Conservation (phyloP, 1,284 basidiomycete genomes). For the Moesziomyces parantarcticus region DNA sequence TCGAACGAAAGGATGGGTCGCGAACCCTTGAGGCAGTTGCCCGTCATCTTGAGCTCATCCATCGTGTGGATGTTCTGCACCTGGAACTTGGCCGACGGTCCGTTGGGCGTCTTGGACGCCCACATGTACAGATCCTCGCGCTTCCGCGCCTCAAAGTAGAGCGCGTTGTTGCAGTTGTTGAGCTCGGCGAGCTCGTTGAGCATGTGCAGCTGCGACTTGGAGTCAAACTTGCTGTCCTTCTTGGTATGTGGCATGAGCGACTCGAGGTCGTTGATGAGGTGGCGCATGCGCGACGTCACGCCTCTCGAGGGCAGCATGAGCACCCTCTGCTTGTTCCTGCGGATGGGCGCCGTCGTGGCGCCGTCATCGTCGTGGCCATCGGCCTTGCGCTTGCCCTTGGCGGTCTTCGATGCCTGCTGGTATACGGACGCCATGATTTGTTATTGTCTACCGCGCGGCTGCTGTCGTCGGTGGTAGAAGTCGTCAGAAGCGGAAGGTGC, state of each 20-base stretch:
- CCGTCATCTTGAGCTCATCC: slow-evolving; percentile 99
- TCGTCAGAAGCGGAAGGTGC: too few relatives aligned
- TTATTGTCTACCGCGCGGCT: not conserved
- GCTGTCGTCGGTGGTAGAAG: not conserved
- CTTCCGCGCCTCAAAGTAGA: slow-evolving; percentile 96
- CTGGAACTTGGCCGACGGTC: slow-evolving; percentile 95
- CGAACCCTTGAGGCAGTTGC: slow-evolving; percentile 96
- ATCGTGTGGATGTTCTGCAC: slow-evolving; percentile 99
- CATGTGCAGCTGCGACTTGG: slow-evolving; percentile 91
- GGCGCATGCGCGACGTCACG: slow-evolving; percentile 94
- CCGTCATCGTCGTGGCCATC: slow-evolving; percentile 28
- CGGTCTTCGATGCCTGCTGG: slow-evolving; percentile 44
- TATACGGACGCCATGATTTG: slow-evolving; percentile 47
- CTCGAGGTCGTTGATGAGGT: slow-evolving; percentile 95
- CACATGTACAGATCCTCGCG: slow-evolving; percentile 93
- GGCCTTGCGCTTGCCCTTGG: slow-evolving; percentile 56
- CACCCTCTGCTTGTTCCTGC: slow-evolving; percentile 75
- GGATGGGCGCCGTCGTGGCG: slow-evolving; percentile 16
- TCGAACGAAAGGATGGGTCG: slow-evolving; percentile 93
- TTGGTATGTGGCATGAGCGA: slow-evolving; percentile 92
- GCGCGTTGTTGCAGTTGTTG: slow-evolving; percentile 95
- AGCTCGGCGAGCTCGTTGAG: slow-evolving; percentile 97
- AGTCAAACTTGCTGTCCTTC: slow-evolving; percentile 82
- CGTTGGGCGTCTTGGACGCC: slow-evolving; percentile 96
- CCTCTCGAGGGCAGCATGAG: slow-evolving; percentile 92